Evolutionary conservation across 768 basidiomycete genomes (phyloP).

Genomic region (Saitozyma podzolica): DNA sequence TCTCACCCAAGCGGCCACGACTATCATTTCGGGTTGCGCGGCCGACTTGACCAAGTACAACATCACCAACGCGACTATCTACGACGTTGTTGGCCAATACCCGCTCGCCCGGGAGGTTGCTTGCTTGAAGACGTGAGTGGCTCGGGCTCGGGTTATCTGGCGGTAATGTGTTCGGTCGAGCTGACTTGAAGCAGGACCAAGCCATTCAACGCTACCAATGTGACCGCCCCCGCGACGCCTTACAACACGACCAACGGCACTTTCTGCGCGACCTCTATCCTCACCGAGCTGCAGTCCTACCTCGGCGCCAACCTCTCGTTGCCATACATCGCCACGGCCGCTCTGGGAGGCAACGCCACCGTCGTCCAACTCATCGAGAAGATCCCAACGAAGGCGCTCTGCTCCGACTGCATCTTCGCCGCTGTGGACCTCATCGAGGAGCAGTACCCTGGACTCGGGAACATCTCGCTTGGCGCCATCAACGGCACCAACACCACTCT

Average conservation of each 20-base stretch:
- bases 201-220: slow-evolving; percentile 15
- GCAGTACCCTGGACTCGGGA: slow-evolving; percentile 33
- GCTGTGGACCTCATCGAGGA: slow-evolving; percentile 40
- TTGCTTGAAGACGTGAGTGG: slow-evolving; percentile 43
- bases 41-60: slow-evolving; percentile 21
- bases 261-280: slow-evolving; percentile 45
- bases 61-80: slow-evolving; percentile 13
- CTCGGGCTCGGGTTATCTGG: not conserved
- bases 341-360: slow-evolving; percentile 38
- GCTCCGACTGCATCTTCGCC: slow-evolving; percentile 48
- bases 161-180: slow-evolving; percentile 1
- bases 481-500: slow-evolving; percentile 24
- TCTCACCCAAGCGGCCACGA: slow-evolving; percentile 23
- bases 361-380: slow-evolving; percentile 23
- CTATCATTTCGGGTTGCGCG: slow-evolving; percentile 27
- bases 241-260: slow-evolving; percentile 47
- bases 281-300: slow-evolving; percentile 40
- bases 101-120: slow-evolving; percentile 44
- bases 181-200: slow-evolving; percentile 1
- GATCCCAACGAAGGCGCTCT: slow-evolving; percentile 31
- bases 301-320: slow-evolving; percentile 44
- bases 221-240: slow-evolving; percentile 26
- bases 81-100: slow-evolving; percentile 16
- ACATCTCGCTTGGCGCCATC: slow-evolving; percentile 15
- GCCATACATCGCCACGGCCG: slow-evolving; percentile 12